A percentile compares a stretch with the other conserved stretches of the same genome.
These are phyloP conservation scores for Solanum aculeatissimum DNA, from an alignment of 305 asterid genomes.

Conservation along the genomic window DNA sequence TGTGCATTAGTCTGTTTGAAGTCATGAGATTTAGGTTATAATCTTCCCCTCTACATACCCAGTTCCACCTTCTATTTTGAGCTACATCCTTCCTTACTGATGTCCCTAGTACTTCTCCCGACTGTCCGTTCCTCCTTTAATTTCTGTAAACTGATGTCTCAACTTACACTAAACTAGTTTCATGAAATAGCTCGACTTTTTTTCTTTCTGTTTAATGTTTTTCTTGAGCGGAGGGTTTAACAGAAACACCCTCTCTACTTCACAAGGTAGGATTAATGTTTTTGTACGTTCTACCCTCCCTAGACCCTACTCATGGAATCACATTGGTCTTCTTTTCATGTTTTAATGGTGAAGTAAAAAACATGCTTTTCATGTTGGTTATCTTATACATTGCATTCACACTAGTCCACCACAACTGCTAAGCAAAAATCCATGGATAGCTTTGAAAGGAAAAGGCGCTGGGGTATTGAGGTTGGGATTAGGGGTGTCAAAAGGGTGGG, in stretches of 20 bases:
- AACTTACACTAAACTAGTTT: neutral
- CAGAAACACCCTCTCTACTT: neutral
- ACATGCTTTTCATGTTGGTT: neutral
- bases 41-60: neutral
- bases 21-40: neutral
- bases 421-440: neutral
- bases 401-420: neutral
- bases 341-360: neutral
- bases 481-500: no score
- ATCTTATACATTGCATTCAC: neutral
- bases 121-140: neutral
- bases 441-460: neutral
- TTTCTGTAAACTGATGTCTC: neutral
- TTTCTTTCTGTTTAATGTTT: neutral
- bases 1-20: neutral
- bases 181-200: neutral
- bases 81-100: neutral
- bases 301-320: neutral
- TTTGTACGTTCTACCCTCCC: neutral
- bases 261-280: neutral
- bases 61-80: neutral
- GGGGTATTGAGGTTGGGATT: neutral
- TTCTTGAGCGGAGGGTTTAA: neutral
- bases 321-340: neutral
- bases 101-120: neutral